Percentiles rank a stretch among this genome's conserved stretches.
These are phyloP conservation scores for Asterionellopsis glacialis DNA, from an alignment of 108 stramenopile genomes.

Conservation along the genomic window DNA sequence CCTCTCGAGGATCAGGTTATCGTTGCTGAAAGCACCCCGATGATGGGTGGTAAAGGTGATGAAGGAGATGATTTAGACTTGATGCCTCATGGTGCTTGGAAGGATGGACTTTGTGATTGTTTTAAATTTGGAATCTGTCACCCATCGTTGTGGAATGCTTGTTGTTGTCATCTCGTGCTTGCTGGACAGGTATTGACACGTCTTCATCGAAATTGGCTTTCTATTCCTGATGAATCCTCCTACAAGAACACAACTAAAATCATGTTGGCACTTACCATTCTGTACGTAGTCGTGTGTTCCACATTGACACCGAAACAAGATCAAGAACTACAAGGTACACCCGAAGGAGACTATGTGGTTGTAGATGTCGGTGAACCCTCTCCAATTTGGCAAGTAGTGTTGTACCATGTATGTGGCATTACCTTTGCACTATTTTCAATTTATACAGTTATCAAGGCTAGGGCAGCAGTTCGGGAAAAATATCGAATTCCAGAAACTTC, in stretches of 20 bases:
- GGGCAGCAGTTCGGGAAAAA: conserved; percentile 13
- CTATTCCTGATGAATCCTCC: conserved; percentile 2
- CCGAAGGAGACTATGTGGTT: not conserved
- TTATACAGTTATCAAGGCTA: conserved; percentile 16
- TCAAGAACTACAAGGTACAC: not conserved
- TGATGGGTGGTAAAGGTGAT: conserved; percentile 19
- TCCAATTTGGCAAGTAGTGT: conserved; percentile 13
- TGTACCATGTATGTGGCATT: conserved; percentile 14
- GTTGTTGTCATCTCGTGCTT: conserved; percentile 28
- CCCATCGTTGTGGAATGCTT: conserved; percentile 25
- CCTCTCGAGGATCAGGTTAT: conserved; percentile 9
- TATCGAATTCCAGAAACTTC: conserved; percentile 19
- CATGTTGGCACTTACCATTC: conserved; percentile 5
- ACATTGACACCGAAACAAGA: not conserved
- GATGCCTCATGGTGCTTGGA: conserved; percentile 1
- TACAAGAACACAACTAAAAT: conserved; percentile 24
- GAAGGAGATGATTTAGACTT: conserved; percentile 14
- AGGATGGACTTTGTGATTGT: conserved; percentile 31
- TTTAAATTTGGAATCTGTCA: conserved; percentile 24
- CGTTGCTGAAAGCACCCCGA: conserved; percentile 1
- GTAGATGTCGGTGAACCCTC: conserved; percentile 1
- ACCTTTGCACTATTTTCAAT: not conserved
- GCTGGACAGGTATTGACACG: conserved; percentile 34
- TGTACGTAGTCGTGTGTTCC: conserved; percentile 1
- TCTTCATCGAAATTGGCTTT: conserved; percentile 30